Evolutionary conservation across 306 rosid species (phyloP), one percentile per base, ranked within the genome.

Genomic region (Carpinus viminea): DNA sequence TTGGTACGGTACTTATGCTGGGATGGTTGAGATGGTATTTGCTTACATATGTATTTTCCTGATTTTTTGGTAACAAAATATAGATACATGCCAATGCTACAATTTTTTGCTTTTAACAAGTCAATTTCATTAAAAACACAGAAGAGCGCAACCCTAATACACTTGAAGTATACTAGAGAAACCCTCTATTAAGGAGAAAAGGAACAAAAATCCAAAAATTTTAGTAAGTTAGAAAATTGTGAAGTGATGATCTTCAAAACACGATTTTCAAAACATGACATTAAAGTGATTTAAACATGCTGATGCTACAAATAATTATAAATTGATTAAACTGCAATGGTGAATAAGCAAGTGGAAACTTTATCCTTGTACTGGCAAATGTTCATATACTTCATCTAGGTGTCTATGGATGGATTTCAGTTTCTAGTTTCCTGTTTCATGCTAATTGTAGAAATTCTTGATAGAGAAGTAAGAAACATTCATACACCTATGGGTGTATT

Each of bases 1-100:
- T 72, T 92, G 98, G 98, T 95, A 92, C 3, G 60, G 62, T 73
- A 12, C 46, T 75, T 47, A 17, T 13, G 64, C 77, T 66, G 10
- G 59, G 68, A 28, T 73, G 26, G 34, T 48, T 75, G 54, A 12
- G 12, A 17, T 65, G 54, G 36, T 43, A 64, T 24, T 75, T 73
- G 13, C 68, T 77, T 72, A 68, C 57, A 47, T n/a, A 21, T 60
- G 36, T 52, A 34, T 34, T 24, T 60, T 72, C 38, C 47, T n/a
- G 28, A 45, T 34, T 20, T 4, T 75, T 45, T 17, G 28, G 12
- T 11, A 13, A 17, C 48, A 20, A 12, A 57, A 43, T 54, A 18
- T 57, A 34, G 51, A 73, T 36, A 36, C 18, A 6, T 52, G 64
- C 47, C 18, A 3, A 55, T 53, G 48, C 48, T 8, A 16, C 45